These are phyloP conservation scores for Colletotrichum simmondsii DNA, from an alignment of 2,329 filamentous ascomycete species.

Conservation along the genomic window DNA sequence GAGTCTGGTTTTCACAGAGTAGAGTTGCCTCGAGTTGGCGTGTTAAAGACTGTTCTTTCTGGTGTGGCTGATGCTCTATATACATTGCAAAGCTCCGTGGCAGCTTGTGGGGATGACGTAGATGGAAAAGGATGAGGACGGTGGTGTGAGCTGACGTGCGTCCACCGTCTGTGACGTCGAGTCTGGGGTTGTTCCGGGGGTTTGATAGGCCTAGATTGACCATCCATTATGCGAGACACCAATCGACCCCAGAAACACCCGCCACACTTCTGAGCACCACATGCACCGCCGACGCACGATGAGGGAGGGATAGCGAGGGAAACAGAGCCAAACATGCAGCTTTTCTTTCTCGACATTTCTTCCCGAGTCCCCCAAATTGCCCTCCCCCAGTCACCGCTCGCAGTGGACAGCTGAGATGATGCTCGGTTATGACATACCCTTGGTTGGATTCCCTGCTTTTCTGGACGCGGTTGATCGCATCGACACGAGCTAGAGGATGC, in stretches of 20 bases:
- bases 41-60: rapidly evolving
- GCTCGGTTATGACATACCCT: slow-evolving; percentile 7
- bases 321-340: neutral
- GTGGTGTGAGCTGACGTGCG: slow-evolving; percentile 29
- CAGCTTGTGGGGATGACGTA: slow-evolving; percentile 9
- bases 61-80: slow-evolving; percentile 20
- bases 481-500: neutral
- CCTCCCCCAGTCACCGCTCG: neutral
- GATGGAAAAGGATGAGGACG: slow-evolving; percentile 8
- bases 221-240: slow-evolving; percentile 25
- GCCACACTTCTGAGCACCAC: neutral
- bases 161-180: slow-evolving; percentile 28
- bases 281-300: slow-evolving; percentile 15
- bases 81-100: slow-evolving; percentile 4
- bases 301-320: neutral
- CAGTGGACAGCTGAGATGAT: neutral
- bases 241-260: slow-evolving; percentile 19
- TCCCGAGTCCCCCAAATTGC: neutral
- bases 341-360: neutral
- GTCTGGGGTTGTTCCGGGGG: slow-evolving; percentile 20
- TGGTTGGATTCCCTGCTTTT: neutral
- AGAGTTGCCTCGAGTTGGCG: neutral
- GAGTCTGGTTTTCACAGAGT: neutral
- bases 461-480: neutral
- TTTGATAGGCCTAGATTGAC: slow-evolving; percentile 23